Conservation (phyloP, 2,329 filamentous ascomycete genomes). For the Fusarium pininemorale region DNA sequence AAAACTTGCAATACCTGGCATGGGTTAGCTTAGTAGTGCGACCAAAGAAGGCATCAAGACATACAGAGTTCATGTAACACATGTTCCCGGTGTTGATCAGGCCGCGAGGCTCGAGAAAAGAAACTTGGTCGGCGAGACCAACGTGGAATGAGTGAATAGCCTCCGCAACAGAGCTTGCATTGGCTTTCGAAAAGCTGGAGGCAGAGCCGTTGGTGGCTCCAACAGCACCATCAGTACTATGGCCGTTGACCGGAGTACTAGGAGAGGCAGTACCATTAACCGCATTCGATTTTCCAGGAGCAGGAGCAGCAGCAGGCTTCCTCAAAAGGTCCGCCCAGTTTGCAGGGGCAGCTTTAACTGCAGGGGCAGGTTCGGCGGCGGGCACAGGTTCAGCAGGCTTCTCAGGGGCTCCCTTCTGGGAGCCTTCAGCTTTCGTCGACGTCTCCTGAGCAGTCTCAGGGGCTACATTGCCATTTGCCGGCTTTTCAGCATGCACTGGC, state of each 20-base stretch:
- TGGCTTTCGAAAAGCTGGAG: constrained; percentile 55
- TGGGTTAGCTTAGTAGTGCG: constrained; percentile 46
- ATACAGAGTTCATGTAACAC: constrained; percentile 99
- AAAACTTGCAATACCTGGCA: constrained; percentile 90
- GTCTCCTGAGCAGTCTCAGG: constrained; percentile 23
- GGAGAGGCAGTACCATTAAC: constrained; percentile 42
- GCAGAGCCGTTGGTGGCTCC: constrained; percentile 36
- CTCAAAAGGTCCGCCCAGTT: constrained; percentile 55
- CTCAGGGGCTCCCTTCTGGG: constrained; percentile 35
- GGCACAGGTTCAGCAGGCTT: constrained; percentile 38
- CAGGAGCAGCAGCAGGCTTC: constrained; percentile 37
- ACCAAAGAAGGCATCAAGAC: constrained; percentile 45
- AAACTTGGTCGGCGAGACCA: constrained; percentile 69
- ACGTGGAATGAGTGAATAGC: constrained; percentile 79
- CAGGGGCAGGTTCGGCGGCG: constrained; percentile 28
- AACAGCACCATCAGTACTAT: constrained; percentile 20
- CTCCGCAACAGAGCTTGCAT: constrained; percentile 73
- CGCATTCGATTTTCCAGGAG: constrained; percentile 22
- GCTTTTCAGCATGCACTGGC: constrained; percentile 39
- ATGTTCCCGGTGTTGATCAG: constrained; percentile 98
- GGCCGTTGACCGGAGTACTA: constrained; percentile 38
- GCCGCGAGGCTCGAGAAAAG: constrained; percentile 91
- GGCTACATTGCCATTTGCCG: constrained; percentile 30
- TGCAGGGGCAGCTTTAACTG: constrained; percentile 46
- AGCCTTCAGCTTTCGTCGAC: constrained; percentile 14